A percentile compares a stretch with the other conserved stretches of the same genome.
Evolutionary conservation across 192 early-diverging fungal genomes (phyloP).

Genomic region (Umbelopsis sp.): DNA sequence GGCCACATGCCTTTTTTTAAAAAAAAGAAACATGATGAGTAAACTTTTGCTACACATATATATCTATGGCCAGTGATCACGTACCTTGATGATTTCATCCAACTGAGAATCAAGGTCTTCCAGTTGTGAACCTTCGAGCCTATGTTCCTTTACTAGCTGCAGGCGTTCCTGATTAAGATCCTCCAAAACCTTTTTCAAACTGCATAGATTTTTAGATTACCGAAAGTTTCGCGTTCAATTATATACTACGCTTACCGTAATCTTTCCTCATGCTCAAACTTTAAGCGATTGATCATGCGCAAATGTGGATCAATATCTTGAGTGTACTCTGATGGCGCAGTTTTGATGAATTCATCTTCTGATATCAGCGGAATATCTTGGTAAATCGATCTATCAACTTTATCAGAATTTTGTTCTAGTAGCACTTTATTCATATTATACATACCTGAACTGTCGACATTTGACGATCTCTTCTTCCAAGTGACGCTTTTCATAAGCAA

Average conservation of each 20-base stretch:
- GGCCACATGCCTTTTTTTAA: background rate
- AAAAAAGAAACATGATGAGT: background rate
- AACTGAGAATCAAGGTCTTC: constrained; percentile 14
- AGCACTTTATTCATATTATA: background rate
- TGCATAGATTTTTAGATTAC: background rate
- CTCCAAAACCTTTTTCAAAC: constrained; percentile 3
- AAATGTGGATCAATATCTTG: constrained; percentile 42
- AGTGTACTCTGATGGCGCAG: constrained; percentile 33
- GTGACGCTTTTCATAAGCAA: constrained; percentile 61
- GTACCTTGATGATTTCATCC: background rate
- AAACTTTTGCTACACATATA: background rate
- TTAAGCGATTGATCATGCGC: constrained; percentile 58
- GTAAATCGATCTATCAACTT: constrained; percentile 50
- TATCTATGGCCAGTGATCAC: background rate
- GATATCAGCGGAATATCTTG: constrained; percentile 52
- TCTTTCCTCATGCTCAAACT: constrained; percentile 56
- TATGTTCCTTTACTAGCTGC: constrained; percentile 4
- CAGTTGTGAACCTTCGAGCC: constrained; percentile 6
- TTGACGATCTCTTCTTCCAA: constrained; percentile 58
- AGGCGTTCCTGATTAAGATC: constrained; percentile 16
- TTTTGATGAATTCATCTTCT: constrained; percentile 41
- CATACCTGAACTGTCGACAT: constrained; percentile 56
- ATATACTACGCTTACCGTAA: constrained; percentile 27
- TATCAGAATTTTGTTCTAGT: background rate
- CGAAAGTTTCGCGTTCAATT: background rate